phyloP scores from a whole-genome alignment of 2,329 filamentous ascomycete species.

The Fusarium humuli region DNA sequence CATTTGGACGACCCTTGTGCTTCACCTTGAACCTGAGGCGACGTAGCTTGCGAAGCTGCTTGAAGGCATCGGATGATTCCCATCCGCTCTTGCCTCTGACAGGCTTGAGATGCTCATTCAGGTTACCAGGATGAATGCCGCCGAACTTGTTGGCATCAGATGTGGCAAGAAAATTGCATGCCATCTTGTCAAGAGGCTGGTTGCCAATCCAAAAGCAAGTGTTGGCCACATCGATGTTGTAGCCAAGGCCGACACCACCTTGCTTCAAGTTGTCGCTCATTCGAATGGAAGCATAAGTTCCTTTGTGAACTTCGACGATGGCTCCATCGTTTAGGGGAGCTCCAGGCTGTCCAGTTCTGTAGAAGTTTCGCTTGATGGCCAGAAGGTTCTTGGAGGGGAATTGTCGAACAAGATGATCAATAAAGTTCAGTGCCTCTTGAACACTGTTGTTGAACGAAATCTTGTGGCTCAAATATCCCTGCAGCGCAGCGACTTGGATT shows the following conservation, averaged over 20 bases:
- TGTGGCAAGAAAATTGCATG: conserved; percentile 50
- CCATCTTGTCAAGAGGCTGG: conserved; percentile 54
- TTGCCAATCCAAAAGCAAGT: conserved; percentile 81
- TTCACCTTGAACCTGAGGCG: conserved; percentile 68
- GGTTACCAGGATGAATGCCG: conserved; percentile 40
- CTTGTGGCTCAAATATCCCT: conserved; percentile 72
- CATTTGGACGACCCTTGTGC: conserved; percentile 60
- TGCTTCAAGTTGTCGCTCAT: conserved; percentile 68
- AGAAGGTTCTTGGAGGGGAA: conserved; percentile 75
- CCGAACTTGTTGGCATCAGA: conserved; percentile 47
- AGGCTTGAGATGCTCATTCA: conserved; percentile 53
- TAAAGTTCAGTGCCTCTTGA: conserved; percentile 86
- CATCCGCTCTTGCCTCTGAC: conserved; percentile 41
- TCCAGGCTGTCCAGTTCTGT: conserved; percentile 64
- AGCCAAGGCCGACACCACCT: conserved; percentile 71
- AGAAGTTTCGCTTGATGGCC: conserved; percentile 86
- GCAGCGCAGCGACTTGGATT: conserved; percentile 75
- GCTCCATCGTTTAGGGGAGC: conserved; percentile 65
- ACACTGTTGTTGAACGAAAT: conserved; percentile 73
- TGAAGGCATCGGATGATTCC: conserved; percentile 64
- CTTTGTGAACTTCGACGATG: conserved; percentile 84
- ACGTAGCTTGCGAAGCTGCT: conserved; percentile 63
- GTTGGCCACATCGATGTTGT: conserved; percentile 94
- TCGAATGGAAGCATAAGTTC: conserved; percentile 87
- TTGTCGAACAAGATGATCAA: conserved; percentile 90